A percentile compares a stretch with the other conserved stretches of the same genome.
Evolutionary conservation across 2,329 filamentous ascomycete genomes (phyloP).

Genomic region (Capronia americana): DNA sequence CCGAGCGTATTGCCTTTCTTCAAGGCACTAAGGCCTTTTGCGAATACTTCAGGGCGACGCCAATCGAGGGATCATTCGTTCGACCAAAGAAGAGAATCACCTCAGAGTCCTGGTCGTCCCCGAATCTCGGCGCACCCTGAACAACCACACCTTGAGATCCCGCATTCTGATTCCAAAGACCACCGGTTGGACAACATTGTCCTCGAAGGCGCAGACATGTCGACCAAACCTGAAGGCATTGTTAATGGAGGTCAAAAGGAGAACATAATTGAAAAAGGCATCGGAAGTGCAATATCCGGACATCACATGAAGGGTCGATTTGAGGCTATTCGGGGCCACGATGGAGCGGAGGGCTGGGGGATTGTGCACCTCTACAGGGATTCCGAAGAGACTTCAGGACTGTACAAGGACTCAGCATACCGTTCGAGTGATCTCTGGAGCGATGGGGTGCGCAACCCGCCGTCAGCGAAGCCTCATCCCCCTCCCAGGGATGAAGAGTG

Average conservation of each 20-base stretch:
- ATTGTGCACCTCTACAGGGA: conserved; percentile 94
- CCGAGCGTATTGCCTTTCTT: conserved; percentile 33
- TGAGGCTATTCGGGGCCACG: conserved; percentile 74
- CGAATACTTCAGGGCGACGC: conserved; percentile 22
- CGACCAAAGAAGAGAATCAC: conserved; percentile 23
- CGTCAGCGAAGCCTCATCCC: conserved; percentile 30
- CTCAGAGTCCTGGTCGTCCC: not conserved
- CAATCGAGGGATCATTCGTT: conserved; percentile 27
- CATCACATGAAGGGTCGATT: conserved; percentile 84
- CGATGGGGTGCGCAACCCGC: conserved; percentile 34
- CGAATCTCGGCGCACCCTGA: conserved; percentile 14
- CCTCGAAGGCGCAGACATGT: conserved; percentile 81
- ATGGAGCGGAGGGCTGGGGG: conserved; percentile 76
- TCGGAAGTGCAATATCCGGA: conserved; percentile 64
- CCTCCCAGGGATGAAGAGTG: conserved; percentile 66
- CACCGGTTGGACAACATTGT: conserved; percentile 82
- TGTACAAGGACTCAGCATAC: conserved; percentile 58
- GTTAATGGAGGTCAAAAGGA: conserved; percentile 35
- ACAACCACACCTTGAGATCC: conserved; percentile 38
- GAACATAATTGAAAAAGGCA: conserved; percentile 53
- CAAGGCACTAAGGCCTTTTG: conserved; percentile 37
- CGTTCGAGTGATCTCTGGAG: conserved; percentile 37
- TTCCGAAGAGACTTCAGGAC: conserved; percentile 71
- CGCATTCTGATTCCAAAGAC: conserved; percentile 56
- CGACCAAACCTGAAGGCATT: conserved; percentile 19